phyloP scores from a whole-genome alignment of 2,329 filamentous ascomycete species.

The Arachnomyces sp. region DNA sequence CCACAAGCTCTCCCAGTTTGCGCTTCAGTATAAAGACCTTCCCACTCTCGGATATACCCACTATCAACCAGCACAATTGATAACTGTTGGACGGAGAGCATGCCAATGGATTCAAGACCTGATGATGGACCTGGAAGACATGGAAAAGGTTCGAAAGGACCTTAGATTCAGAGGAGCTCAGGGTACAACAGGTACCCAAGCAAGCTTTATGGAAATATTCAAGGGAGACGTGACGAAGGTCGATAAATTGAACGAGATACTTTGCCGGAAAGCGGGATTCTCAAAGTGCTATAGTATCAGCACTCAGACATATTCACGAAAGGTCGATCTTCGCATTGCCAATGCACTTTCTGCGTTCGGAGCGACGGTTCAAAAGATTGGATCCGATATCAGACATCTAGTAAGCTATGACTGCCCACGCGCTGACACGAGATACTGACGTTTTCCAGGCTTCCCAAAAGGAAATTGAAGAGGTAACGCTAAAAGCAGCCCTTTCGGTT shows the following conservation, averaged over 20 bases:
- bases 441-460: constrained; percentile 36
- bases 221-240: constrained; percentile 52
- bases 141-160: constrained; percentile 60
- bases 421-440: constrained; percentile 2
- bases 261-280: constrained; percentile 60
- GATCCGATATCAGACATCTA: constrained; percentile 64
- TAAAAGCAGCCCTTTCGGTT: no score
- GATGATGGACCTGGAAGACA: constrained; percentile 63
- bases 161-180: constrained; percentile 65
- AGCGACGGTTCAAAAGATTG: constrained; percentile 63
- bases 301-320: constrained; percentile 68
- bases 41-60: constrained; percentile 73
- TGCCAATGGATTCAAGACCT: constrained; percentile 70
- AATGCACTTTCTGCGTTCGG: constrained; percentile 75
- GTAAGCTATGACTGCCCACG: constrained; percentile 38
- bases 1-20: constrained; percentile 63
- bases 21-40: constrained; percentile 61
- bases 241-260: constrained; percentile 53
- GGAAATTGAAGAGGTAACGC: constrained; percentile 44
- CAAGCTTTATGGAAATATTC: constrained; percentile 65
- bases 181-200: constrained; percentile 69
- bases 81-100: constrained; percentile 59
- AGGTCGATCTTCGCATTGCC: constrained; percentile 71
- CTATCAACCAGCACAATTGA: constrained; percentile 45
- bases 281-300: constrained; percentile 54